Conservation (phyloP, 345 rosid species). For the Acer campestre region DNA sequence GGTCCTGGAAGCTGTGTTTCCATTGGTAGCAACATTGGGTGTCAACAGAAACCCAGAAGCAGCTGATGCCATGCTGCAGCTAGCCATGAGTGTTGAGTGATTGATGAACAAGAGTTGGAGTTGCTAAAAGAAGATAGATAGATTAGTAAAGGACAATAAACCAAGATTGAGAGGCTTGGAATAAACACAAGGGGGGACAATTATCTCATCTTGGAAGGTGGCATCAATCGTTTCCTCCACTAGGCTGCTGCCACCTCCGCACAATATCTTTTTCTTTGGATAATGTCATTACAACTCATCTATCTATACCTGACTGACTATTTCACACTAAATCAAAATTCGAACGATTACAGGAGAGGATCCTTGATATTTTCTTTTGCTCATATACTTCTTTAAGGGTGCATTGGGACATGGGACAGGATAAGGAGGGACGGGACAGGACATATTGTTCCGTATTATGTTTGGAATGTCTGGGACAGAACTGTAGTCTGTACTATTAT, state of each 20-base stretch:
- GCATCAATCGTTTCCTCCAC: constrained; percentile 53
- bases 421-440: no score
- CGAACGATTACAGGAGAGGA: no score
- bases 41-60: constrained; percentile 60
- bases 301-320: no score
- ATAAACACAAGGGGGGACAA: constrained; percentile 30
- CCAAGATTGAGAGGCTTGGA: constrained; percentile 39
- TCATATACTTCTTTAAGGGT: no score
- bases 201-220: constrained; percentile 37
- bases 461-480: no score
- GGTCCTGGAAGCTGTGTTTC: constrained; percentile 40
- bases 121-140: constrained; percentile 1
- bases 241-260: constrained; percentile 57
- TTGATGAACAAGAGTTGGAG: background rate
- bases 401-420: no score
- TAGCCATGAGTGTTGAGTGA: constrained; percentile 41
- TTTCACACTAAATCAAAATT: no score
- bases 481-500: no score
- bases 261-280: constrained; percentile 53
- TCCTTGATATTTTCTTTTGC: no score
- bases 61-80: constrained; percentile 70
- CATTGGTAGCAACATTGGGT: constrained; percentile 38
- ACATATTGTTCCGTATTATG: no score
- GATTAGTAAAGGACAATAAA: constrained; percentile 8
- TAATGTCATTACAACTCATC: constrained; percentile 37